Conservation (phyloP, 2,329 filamentous ascomycete genomes). For the Fusarium aywerte region DNA sequence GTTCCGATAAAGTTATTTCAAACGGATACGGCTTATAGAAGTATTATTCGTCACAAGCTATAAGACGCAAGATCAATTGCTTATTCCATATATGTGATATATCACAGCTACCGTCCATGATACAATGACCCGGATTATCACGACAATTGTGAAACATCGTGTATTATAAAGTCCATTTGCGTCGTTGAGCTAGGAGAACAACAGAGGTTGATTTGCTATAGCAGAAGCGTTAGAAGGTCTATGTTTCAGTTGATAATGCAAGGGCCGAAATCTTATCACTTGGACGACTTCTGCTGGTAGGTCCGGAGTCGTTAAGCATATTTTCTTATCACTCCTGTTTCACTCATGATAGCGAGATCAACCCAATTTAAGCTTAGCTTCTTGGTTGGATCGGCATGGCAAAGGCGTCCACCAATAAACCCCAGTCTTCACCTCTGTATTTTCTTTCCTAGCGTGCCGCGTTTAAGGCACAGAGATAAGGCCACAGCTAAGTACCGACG, state of each 20-base stretch:
- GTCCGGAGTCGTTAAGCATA: background rate
- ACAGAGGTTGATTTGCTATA: no score
- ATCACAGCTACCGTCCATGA: no score
- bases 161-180: no score
- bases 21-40: no score
- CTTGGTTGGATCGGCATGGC: background rate
- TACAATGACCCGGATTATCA: no score
- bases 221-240: background rate
- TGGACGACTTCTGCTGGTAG: background rate
- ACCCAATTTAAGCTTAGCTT: background rate
- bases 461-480: conserved; percentile 9
- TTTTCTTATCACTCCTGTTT: conserved; percentile 2
- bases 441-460: background rate
- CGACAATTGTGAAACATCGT: no score
- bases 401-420: background rate
- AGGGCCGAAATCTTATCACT: background rate
- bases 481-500: background rate
- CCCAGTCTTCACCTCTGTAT: background rate
- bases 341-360: background rate
- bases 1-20: no score
- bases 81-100: no score
- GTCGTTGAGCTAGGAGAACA: no score
- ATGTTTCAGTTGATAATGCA: background rate
- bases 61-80: no score
- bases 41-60: no score